Evolutionary conservation across 257 asterid species (phyloP), one percentile per base, ranked within the genome.

Genomic region (Rhazya stricta): DNA sequence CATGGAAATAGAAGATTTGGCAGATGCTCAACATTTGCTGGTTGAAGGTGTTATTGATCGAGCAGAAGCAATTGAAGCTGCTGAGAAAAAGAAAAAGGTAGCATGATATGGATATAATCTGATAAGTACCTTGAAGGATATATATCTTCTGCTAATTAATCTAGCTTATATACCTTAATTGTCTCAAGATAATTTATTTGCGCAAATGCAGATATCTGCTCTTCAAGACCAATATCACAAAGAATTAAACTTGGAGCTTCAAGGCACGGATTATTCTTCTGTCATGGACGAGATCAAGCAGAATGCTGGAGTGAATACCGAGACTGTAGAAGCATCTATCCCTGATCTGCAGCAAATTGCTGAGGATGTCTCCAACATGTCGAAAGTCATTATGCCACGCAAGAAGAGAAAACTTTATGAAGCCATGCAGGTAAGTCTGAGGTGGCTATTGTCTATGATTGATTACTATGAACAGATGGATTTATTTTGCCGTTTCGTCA

Each of bases 21-120:
- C 85, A 10, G 96, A 92, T 77, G 89, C 98, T 56, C 90, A 89
- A 71, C 90, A 79, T 78, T 75, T 92, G 73, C 86, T 88, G 50
- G 80, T 36, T 27, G 89, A 80, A 69, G 96, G 97, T 25, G 72
- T 91, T 63, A 81, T 82, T 62, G 97, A 89, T 67, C 88, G 97
- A 11, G 91, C 90, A 42, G 96, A 91, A 84, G 97, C 91, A 74
- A 90, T 94, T 74, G 97, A 85, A 84, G 96, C 92, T 78, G 90
- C 91, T 27, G 86, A 84, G 87, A 89, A 77, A 73, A 93, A 84
- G 79, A 88, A 78, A 77, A 87, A 89, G 97, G 98, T 95, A 81
- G 39, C 13, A 30, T 67, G 25, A 60, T 51, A 23, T 65, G 39
- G 45, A 45, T 58, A 34, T 60, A 43, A 67, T 18, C 63, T 74